Conservation (phyloP, 2,329 filamentous ascomycete genomes). For the Paecilomyces variotii region DNA sequence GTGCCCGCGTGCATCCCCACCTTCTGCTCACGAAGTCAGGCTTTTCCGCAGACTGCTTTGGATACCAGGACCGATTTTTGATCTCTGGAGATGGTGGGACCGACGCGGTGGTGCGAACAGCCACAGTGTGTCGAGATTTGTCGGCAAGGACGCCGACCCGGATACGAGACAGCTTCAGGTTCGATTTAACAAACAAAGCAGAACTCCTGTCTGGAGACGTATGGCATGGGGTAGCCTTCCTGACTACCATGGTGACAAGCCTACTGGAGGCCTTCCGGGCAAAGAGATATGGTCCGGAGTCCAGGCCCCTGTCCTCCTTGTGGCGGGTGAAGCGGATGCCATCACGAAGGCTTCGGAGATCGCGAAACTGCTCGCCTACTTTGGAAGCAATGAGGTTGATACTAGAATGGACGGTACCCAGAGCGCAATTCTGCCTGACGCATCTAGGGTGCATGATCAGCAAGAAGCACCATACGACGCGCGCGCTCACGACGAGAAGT, state of each 20-base stretch:
- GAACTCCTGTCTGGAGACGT: constrained; percentile 71
- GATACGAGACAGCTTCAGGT: constrained; percentile 37
- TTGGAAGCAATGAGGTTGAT: constrained; percentile 21
- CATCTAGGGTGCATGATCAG: constrained; percentile 21
- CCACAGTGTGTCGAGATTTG: constrained; percentile 69
- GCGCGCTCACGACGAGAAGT: constrained; percentile 19
- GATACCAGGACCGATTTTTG: constrained; percentile 61
- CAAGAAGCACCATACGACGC: constrained; percentile 6
- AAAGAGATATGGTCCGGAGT: constrained; percentile 64
- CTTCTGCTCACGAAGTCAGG: constrained; percentile 45
- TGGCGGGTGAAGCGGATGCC: constrained; percentile 68
- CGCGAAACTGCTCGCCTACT: constrained; percentile 52
- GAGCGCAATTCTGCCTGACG: constrained; percentile 22
- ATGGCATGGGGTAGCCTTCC: constrained; percentile 70
- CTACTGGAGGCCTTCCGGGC: constrained; percentile 60
- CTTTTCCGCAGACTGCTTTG: constrained; percentile 52
- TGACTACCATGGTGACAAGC: constrained; percentile 44
- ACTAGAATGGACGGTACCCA: constrained; percentile 17
- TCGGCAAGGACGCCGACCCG: constrained; percentile 32
- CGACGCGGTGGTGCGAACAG: constrained; percentile 70
- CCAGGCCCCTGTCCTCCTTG: constrained; percentile 64
- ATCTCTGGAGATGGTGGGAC: constrained; percentile 71
- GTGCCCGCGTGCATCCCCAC: constrained; percentile 65
- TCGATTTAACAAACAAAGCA: constrained; percentile 66
- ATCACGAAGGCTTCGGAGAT: constrained; percentile 67